Evolutionary conservation across 306 rosid species (phyloP), one percentile per base, ranked within the genome.

Genomic region (Fragaria iinumae): DNA sequence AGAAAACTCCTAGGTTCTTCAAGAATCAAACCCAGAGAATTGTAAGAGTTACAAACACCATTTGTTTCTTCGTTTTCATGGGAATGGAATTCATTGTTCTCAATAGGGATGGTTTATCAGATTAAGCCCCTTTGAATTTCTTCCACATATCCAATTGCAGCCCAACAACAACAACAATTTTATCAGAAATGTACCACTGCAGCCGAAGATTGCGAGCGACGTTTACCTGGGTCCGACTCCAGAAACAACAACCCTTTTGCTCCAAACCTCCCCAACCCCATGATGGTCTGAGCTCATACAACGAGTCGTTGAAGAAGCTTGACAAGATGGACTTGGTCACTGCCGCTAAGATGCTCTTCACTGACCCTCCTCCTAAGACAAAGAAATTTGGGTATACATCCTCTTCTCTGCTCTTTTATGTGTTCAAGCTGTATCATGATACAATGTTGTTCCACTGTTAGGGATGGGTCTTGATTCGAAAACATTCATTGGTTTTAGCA

Each of bases 331-430:
- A 92, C 83, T 84, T 95, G 85, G 34, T 80, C 83, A 84, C 88
- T 16, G 92, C 96, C 3, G 88, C 91, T 27, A 94, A 86, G 84
- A 90, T 94, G n/a, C 96, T 92, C 65, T 95, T 92, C 83, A 77
- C 89, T 4, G 88, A 84, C 0, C 87, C 93, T 5, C 91, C 96
- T n/a, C 90, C 96, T 18, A 82, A 86, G 81, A 77, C 84, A 62
- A 90, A 74, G 76, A 83, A 95, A 80, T 95, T 90, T 56, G 98
- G 98, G 97, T 95, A 90, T 68, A 20, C 12, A 45, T 66, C 20
- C 12, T 25, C 1, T 8, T 63, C 27, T 23, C 59, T 63, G 45
- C 64, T 10, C 20, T 25, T 43, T 48, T 29, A 41, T 76, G 49
- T 45, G 16, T 45, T 45, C 14, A 45, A 11, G 62, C 29, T n/a